Evolutionary conservation across 2,329 filamentous ascomycete genomes (phyloP).

Genomic region (Chaetomiaceae sp.): DNA sequence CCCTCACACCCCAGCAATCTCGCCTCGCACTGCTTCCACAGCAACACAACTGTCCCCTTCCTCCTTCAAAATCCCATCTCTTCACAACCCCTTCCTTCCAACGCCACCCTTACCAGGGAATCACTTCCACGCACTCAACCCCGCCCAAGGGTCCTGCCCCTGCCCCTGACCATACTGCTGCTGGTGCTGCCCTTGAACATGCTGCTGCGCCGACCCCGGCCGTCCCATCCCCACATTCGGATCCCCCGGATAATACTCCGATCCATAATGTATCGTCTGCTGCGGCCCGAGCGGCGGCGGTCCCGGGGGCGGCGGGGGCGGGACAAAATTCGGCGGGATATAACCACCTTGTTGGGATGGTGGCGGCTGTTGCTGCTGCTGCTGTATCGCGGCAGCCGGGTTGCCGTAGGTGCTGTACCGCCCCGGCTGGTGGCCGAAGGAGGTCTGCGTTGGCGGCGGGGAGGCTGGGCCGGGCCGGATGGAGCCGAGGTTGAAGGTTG

Average conservation of each 20-base stretch:
- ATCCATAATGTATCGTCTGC: constrained; percentile 54
- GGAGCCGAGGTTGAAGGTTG: constrained; percentile 41
- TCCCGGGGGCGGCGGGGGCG: constrained; percentile 59
- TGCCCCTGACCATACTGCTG: constrained; percentile 43
- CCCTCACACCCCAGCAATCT: too few relatives aligned
- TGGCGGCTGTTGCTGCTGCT: constrained; percentile 33
- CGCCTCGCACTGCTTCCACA: too few relatives aligned
- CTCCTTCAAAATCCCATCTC: not conserved
- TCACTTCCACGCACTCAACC: constrained; percentile 65
- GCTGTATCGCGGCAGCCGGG: constrained; percentile 36
- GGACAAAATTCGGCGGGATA: constrained; percentile 55
- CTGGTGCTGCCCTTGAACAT: constrained; percentile 34
- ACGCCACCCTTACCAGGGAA: not conserved
- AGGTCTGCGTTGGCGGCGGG: constrained; percentile 55
- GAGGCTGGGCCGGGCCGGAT: constrained; percentile 47
- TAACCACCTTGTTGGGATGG: constrained; percentile 29
- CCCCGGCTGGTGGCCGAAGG: constrained; percentile 46
- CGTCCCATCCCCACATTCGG: constrained; percentile 16
- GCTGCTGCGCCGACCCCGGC: constrained; percentile 33
- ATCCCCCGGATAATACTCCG: constrained; percentile 29
- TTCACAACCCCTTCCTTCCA: not conserved
- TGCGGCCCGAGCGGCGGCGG: constrained; percentile 59
- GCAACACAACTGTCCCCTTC: too few relatives aligned
- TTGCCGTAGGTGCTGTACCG: constrained; percentile 47
- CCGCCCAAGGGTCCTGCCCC: constrained; percentile 62